Evolutionary conservation across 164 flowering plant species (phyloP), one percentile per base, ranked within the genome.

Genomic region (Malania oleifera): DNA sequence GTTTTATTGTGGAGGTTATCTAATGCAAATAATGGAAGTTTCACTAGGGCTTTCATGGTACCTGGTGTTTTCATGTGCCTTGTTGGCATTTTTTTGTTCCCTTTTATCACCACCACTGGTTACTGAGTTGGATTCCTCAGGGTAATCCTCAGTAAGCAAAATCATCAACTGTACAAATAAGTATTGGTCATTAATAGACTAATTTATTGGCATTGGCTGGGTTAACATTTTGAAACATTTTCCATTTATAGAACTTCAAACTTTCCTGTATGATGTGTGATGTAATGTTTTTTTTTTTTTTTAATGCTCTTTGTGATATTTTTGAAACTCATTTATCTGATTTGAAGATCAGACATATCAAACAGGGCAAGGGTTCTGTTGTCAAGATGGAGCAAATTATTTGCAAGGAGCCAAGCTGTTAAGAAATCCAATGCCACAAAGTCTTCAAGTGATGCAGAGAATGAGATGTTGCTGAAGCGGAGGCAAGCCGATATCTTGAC

Each of bases 331-430:
- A 82, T 80, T 70, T 78, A 74, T 78, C 85, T 93, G 83, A 81
- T 84, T 85, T 86, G 92, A 82, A 79, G 89, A 86, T 84, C 97
- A 95, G 99, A 86, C 77, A 73, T 93, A 70, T 91, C 99, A 73
- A 85, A 89, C 87, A 95, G 96, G 88, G 95, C 99, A 70, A 91
- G 81, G 68, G 67, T 70, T 69, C 67, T 88, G 62, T 62, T 95
- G 64, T 65, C 97, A 41, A 82, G 78, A 68, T 95, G 86, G 99
- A 95, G 95, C 82, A 91, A 87, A 67, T 58, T 80, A 53, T 79
- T 91, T 58, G 86, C 81, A 24, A 83, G 82, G 70, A 84, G 73
- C 57, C 97, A 82, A 56, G 73, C 82, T 44, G 22, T 73, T 53
- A 86, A 76, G 78, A 85, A 76, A 74, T 68, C 73, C 15, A 74